Evolutionary conservation across 495 filamentous ascomycete species (phyloP).

Genomic region (Mycothermus thermophilus): DNA sequence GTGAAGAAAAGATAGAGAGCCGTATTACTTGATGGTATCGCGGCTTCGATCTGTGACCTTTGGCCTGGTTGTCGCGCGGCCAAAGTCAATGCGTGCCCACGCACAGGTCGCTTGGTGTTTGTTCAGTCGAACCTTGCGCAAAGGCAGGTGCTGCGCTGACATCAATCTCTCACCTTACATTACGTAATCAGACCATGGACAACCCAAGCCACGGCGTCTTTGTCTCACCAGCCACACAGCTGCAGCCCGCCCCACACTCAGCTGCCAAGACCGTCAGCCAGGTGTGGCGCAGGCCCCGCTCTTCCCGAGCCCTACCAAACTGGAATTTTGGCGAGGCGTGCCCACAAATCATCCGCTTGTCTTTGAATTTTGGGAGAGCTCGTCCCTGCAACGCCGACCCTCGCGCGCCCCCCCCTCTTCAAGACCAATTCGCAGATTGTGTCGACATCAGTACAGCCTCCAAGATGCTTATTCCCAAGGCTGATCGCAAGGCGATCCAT

Average conservation of each 20-base stretch:
- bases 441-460: conserved; percentile 32
- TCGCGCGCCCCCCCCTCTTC: too few species aligned
- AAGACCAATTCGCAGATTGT: conserved; percentile 32
- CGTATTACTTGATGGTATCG: too few species aligned
- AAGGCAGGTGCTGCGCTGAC: too few species aligned
- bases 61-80: too few species aligned
- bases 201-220: too few species aligned
- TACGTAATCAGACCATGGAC: too few species aligned
- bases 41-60: too few species aligned
- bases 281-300: conserved; percentile 20
- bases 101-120: neutral
- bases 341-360: conserved; percentile 24
- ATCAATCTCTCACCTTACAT: too few species aligned
- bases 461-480: conserved; percentile 94
- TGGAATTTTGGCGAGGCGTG: conserved; percentile 21
- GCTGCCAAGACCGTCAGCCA: conserved; percentile 6
- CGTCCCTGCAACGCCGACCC: conserved; percentile 21
- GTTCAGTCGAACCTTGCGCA: too few species aligned
- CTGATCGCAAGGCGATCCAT: conserved; percentile 99
- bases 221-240: conserved; percentile 9
- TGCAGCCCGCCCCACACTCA: neutral
- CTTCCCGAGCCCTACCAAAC: conserved; percentile 20
- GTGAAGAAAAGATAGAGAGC: too few species aligned
- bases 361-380: conserved; percentile 25
- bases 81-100: too few species aligned